A percentile compares a stretch with the other conserved stretches of the same genome.
phyloP scores from a whole-genome alignment of 1,284 basidiomycete species.

The Cutaneotrichosporon curvatum region DNA sequence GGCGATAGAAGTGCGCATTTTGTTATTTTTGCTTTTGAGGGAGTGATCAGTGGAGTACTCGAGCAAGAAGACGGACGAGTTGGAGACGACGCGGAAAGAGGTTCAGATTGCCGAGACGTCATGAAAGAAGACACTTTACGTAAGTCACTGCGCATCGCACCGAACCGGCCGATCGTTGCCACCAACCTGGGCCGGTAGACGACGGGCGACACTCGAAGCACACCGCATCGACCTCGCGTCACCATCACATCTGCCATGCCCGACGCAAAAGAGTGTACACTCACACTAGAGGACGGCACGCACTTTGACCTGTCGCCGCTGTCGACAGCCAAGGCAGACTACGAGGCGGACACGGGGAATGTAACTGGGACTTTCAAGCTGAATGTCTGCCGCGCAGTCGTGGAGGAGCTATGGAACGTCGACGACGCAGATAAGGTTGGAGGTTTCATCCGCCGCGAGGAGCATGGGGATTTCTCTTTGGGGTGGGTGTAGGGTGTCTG shows the following conservation, averaged over 20 bases:
- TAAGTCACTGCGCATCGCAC: too few relatives aligned
- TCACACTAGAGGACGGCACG: conserved; percentile 40
- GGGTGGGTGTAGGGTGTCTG: conserved; percentile 25
- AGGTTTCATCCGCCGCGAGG: conserved; percentile 32
- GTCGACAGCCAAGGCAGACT: conserved; percentile 30
- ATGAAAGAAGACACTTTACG: too few relatives aligned
- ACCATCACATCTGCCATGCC: not conserved
- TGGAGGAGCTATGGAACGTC: conserved; percentile 39
- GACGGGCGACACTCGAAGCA: too few relatives aligned
- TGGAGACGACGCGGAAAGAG: too few relatives aligned
- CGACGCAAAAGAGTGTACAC: conserved; percentile 21
- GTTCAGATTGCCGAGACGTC: too few relatives aligned
- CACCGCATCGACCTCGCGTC: too few relatives aligned
- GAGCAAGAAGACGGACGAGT: too few relatives aligned
- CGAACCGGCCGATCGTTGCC: too few relatives aligned
- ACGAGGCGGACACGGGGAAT: conserved; percentile 25
- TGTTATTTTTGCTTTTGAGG: not conserved
- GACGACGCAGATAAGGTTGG: conserved; percentile 37
- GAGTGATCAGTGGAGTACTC: too few relatives aligned
- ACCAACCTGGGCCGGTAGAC: too few relatives aligned
- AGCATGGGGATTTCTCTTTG: conserved; percentile 25
- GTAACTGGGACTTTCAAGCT: conserved; percentile 27
- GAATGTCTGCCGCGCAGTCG: conserved; percentile 43
- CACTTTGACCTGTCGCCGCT: conserved; percentile 42
- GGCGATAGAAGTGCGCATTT: conserved; percentile 8